These are phyloP conservation scores for Saposhnikovia divaricata DNA, from an alignment of 129 eudicot genomes.

Conservation along the genomic window DNA sequence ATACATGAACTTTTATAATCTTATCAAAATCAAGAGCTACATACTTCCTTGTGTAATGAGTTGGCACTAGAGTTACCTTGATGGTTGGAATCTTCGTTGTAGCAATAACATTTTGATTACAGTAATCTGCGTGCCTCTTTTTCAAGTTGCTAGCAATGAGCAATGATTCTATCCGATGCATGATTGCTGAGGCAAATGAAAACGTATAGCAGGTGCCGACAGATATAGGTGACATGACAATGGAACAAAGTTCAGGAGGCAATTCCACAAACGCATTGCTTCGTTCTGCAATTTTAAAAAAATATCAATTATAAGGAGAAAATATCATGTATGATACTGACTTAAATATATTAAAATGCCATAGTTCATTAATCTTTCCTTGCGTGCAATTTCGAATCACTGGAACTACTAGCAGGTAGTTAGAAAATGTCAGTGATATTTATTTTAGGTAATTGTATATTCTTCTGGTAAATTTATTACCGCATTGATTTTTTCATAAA, in stretches of 20 bases:
- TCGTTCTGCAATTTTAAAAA: conserved; percentile 38
- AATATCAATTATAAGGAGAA: conserved; percentile 1
- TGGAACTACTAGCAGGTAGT: not conserved
- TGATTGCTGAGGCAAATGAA: conserved; percentile 61
- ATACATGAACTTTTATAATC: conserved; percentile 48
- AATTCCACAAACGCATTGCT: conserved; percentile 47
- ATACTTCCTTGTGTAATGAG: no score
- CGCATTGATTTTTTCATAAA: no score
- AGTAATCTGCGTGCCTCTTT: conserved; percentile 35
- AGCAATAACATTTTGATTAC: conserved; percentile 30
- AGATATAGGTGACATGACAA: conserved; percentile 74
- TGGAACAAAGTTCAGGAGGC: conserved; percentile 77
- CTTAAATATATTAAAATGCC: not conserved
- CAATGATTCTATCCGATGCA: conserved; percentile 78
- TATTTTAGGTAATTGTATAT: not conserved
- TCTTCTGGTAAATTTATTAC: not conserved
- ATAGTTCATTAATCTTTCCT: not conserved
- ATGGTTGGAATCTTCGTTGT: conserved; percentile 31
- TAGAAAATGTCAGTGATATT: not conserved
- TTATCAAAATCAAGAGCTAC: not conserved
- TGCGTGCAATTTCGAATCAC: not conserved
- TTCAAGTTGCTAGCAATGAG: conserved; percentile 59
- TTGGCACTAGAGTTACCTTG: conserved; percentile 32
- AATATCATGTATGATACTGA: not conserved
- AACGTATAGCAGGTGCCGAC: conserved; percentile 47